Evolutionary conservation across 1,284 basidiomycete species (phyloP).

Genomic region (Heterobasidion occidentale): DNA sequence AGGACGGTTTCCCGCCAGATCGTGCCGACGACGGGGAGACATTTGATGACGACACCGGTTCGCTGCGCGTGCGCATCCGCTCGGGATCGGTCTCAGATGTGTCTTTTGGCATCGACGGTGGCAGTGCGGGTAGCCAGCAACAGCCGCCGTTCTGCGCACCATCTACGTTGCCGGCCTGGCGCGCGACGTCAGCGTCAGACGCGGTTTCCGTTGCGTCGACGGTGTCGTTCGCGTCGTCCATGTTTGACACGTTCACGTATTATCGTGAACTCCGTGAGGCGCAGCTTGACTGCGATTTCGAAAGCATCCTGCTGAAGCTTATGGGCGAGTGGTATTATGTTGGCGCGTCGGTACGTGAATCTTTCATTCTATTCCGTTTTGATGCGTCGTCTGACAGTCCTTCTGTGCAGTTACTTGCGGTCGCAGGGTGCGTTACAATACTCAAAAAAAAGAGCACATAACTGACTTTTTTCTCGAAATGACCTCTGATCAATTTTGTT

Average conservation of each 20-base stretch:
- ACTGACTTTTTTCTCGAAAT: not conserved
- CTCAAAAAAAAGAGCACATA: not conserved
- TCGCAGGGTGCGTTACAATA: conserved; percentile 15
- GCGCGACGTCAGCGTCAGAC: conserved; percentile 10
- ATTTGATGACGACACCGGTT: not conserved
- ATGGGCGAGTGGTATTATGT: conserved; percentile 27
- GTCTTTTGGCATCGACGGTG: too few relatives aligned
- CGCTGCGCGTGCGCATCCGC: not conserved
- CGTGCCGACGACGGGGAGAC: not conserved
- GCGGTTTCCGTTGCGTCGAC: conserved; percentile 14
- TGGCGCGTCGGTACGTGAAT: conserved; percentile 20
- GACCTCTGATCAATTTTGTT: not conserved
- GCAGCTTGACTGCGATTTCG: conserved; percentile 37
- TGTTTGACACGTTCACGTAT: conserved; percentile 43
- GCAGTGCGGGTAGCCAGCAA: not conserved
- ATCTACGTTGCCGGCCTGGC: conserved; percentile 7
- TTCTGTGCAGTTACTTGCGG: conserved; percentile 16
- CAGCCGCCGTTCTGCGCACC: not conserved
- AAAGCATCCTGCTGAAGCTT: conserved; percentile 27
- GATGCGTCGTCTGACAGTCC: not conserved
- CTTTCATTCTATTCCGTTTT: too few relatives aligned
- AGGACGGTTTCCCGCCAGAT: not conserved
- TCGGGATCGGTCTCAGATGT: not conserved
- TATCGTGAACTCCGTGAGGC: conserved; percentile 48
- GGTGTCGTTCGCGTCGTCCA: conserved; percentile 31